A percentile compares a stretch with the other conserved stretches of the same genome.
These are phyloP conservation scores for Vitis labrusca DNA, from an alignment of 164 flowering plant species.

Conservation along the genomic window DNA sequence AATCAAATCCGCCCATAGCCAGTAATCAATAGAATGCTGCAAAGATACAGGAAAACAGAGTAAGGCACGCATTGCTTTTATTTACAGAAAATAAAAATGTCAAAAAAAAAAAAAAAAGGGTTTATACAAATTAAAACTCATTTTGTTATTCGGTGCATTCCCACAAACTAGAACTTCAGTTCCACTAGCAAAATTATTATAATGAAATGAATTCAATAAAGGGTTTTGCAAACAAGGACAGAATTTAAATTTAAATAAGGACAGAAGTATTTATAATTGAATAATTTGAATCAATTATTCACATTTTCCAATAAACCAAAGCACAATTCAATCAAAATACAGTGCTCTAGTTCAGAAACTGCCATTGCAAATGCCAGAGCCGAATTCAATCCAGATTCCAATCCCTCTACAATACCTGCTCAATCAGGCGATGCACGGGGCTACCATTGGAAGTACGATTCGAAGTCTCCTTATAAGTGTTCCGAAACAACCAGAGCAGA, in stretches of 20 bases:
- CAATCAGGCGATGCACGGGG: slow-evolving; percentile 92
- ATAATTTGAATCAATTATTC: too few species aligned
- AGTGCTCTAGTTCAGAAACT: neutral
- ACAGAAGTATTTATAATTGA: too few species aligned
- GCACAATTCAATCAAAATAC: neutral
- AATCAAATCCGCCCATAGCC: slow-evolving; percentile 97
- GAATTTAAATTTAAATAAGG: too few species aligned
- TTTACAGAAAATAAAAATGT: neutral
- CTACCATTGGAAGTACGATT: slow-evolving; percentile 98
- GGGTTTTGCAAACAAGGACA: neutral
- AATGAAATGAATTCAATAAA: neutral
- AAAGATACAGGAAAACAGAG: slow-evolving; percentile 1
- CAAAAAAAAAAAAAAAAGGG: neutral
- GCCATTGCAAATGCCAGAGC: too few species aligned
- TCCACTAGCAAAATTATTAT: neutral
- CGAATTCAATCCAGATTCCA: neutral
- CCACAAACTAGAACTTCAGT: too few species aligned
- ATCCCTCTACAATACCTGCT: slow-evolving; percentile 49
- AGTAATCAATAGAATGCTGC: slow-evolving; percentile 96
- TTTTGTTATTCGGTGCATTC: too few species aligned
- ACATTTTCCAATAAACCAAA: too few species aligned
- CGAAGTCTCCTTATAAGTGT: slow-evolving; percentile 69
- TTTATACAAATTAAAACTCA: too few species aligned
- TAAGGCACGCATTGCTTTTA: too few species aligned
- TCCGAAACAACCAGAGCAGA: slow-evolving; percentile 73